phyloP scores from a whole-genome alignment of 2,329 filamentous ascomycete species.

The Cladosporium sphaerospermum region DNA sequence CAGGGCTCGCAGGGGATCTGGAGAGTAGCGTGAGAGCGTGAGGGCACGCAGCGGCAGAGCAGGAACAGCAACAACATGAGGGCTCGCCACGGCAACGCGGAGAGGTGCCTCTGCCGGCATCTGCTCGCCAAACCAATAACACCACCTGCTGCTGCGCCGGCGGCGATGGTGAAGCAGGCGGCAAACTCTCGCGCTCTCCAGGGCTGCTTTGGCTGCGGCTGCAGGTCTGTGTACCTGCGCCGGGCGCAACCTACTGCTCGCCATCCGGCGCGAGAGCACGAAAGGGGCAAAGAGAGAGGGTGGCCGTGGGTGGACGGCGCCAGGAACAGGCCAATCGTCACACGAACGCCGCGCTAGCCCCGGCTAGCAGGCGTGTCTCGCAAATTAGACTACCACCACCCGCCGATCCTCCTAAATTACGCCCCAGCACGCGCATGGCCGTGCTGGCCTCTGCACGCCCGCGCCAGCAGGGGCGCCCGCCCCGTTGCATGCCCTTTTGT shows the following conservation, averaged over 20 bases:
- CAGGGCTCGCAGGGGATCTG: no score
- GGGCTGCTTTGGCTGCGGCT: background rate
- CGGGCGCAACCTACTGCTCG: conserved; percentile 1
- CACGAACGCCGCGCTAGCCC: conserved; percentile 3
- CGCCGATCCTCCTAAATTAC: conserved; percentile 12
- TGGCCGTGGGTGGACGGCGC: background rate
- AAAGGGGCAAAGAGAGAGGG: conserved; percentile 1
- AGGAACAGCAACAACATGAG: background rate
- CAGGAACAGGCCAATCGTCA: conserved; percentile 13
- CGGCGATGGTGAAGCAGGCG: background rate
- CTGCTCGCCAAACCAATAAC: no score
- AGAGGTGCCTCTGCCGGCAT: background rate
- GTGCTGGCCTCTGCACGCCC: conserved; percentile 7
- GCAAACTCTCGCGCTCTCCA: background rate
- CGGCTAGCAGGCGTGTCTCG: conserved; percentile 8
- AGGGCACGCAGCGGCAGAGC: background rate
- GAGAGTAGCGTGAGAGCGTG: no score
- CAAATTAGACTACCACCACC: conserved; percentile 12
- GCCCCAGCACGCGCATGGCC: background rate
- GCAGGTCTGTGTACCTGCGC: conserved; percentile 12
- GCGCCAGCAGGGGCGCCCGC: conserved; percentile 8
- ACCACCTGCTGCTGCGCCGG: no score
- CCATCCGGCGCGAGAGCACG: background rate
- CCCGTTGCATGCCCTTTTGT: conserved; percentile 6
- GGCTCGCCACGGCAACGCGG: conserved; percentile 1